Base-by-base conservation (phyloP, 2,329 filamentous ascomycete species). In the Pyricularia sp. region DNA sequence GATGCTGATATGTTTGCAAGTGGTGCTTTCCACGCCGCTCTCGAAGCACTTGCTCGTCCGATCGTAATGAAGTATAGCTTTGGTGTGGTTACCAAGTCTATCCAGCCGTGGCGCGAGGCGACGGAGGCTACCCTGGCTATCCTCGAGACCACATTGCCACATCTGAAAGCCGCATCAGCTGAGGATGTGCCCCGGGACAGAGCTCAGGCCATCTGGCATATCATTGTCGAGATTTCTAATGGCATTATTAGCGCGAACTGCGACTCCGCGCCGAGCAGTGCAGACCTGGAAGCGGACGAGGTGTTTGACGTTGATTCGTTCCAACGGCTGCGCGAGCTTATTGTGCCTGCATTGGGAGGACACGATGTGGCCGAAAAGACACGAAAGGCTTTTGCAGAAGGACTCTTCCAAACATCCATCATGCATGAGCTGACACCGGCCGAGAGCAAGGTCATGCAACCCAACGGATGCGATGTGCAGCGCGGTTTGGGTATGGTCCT, bases 51-150 rank as follows among this genome's bases (percentile, higher is more conserved):
- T 1, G 82, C 82, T 19, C 84, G 80, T 61, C 86, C 92, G 0
- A 88, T 97, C 63, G 75, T 80, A 2, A 82, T 91, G 28, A 97
- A 97, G 72, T 97, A 97, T 73, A 79, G 81, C 60, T 96, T 92
- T 76, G 79, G 83, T 5, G 84, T 87, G 16, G 82, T 86, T 65
- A 90, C 90, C 19, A 92, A 88, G 71, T 84, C 85, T 16, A 79
- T 82, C 0, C 82, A 86, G 63, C 82, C 93, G 0, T 99, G 94
- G 94, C 86, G 85, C 67, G 86, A 88, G 64, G 90, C 92, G 2
- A 96, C 90, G 0, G 85, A 82, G 4, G 86, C 88, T 0, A 82
- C 84, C 1, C 77, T 96, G 22, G 80, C 83, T 3, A 82, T 97
- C 22, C 76, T 96, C 0, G 80, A 85, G 64, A 80, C 85, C 0